Conservation (phyloP, 306 rosid species). For the Urtica urens region DNA sequence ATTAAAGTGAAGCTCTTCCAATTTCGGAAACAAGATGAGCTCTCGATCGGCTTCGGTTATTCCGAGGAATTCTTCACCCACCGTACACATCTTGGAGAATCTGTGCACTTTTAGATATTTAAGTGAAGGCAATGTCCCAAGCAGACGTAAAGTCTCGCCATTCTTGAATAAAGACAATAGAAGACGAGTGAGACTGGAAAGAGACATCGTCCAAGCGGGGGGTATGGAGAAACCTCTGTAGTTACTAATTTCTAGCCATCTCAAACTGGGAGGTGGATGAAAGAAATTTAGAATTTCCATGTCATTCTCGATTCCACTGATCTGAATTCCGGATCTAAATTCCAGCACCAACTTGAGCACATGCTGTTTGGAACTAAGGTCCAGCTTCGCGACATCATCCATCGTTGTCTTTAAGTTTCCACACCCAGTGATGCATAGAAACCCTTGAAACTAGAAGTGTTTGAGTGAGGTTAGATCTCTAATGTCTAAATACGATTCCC, state of each 20-base stretch:
- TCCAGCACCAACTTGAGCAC: neutral
- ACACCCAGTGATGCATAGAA: constrained; percentile 1
- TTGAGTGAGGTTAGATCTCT: constrained; percentile 1
- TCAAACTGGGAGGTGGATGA: constrained; percentile 1
- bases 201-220: constrained; percentile 7
- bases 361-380: neutral
- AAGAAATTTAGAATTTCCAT: neutral
- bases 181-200: neutral
- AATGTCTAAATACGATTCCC: neutral
- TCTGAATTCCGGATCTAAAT: neutral
- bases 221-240: neutral
- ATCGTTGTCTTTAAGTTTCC: neutral
- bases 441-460: neutral
- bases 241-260: rapidly evolving
- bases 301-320: neutral
- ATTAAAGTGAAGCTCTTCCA: neutral
- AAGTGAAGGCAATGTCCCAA: constrained; percentile 2
- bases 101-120: neutral
- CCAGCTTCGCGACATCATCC: constrained; percentile 1
- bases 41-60: neutral
- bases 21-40: neutral
- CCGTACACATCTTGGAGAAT: neutral
- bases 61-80: constrained; percentile 10
- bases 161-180: rapidly evolving
- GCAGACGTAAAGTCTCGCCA: constrained; percentile 4